A percentile compares a stretch with the other conserved stretches of the same genome.
Conservation (phyloP, 2,329 filamentous ascomycete species). For the Dryadomyces quercus-mongolicae region DNA sequence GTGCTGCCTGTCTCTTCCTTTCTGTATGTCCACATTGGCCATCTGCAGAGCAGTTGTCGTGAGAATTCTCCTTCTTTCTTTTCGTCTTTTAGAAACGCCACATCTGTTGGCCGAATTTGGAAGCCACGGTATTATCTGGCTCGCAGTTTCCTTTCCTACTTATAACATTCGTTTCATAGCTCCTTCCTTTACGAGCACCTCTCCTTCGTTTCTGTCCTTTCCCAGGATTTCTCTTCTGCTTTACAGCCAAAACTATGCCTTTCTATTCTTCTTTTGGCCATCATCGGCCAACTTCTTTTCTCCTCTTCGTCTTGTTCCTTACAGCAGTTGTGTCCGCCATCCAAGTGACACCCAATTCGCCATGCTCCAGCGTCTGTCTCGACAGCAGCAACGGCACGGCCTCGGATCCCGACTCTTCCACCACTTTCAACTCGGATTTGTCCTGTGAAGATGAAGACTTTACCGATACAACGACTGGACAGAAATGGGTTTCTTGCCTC, state of each 20-base stretch:
- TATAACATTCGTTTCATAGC: not conserved
- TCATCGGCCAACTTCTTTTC: not conserved
- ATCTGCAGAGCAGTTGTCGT: not conserved
- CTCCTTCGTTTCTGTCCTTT: not conserved
- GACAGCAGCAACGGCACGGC: slow-evolving; percentile 28
- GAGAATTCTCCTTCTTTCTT: not conserved
- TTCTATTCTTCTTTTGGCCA: not conserved
- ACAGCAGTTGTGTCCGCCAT: slow-evolving; percentile 24
- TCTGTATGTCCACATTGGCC: too few species aligned
- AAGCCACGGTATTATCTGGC: not conserved
- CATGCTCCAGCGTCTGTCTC: slow-evolving; percentile 37
- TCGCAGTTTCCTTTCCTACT: not conserved
- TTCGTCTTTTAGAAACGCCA: not conserved
- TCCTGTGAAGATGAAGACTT: slow-evolving; percentile 34
- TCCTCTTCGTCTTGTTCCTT: slow-evolving; percentile 9
- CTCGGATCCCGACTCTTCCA: slow-evolving; percentile 34
- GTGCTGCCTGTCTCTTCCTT: too few species aligned
- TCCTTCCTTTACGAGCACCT: not conserved
- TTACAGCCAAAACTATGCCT: not conserved
- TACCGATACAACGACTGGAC: slow-evolving; percentile 23
- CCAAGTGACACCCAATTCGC: slow-evolving; percentile 41
- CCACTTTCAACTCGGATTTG: slow-evolving; percentile 31
- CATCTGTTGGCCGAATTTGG: not conserved
- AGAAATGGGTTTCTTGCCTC: slow-evolving; percentile 37
- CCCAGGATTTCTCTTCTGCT: too few species aligned